Evolutionary conservation across 768 basidiomycete species (phyloP), one percentile per base, ranked within the genome.

Genomic region (Kwoniella europaea): DNA sequence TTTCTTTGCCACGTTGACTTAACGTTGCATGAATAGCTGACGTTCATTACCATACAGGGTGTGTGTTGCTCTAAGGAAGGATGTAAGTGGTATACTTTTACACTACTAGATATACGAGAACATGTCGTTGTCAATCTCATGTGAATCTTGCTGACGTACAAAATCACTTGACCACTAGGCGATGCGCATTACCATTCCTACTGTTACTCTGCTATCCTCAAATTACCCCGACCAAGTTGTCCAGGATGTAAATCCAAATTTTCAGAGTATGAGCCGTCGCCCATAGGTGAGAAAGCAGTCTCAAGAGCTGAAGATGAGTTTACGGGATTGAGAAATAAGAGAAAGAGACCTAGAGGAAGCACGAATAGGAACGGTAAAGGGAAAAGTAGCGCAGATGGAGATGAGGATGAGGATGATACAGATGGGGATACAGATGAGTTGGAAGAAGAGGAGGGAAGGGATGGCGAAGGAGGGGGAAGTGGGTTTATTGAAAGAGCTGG

Each of bases 211-310:
- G 29, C 63, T 3, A 35, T 78, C 20, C 16, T 59, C 10, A 62
- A 68, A 22, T 67, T 62, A 2, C 67, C 66, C 6, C 44, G 68
- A 50, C 63, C 70, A 1, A 29, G 57, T 42, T 82, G 82, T 70
- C 74, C 71, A 44, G 46, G 41, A 12, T 82, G 82, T 68, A 59
- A 70, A 16, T 55, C 24, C 3, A 55, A 69, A 20, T 78, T 77
- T 66, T 59, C 50, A 7, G 69, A 68, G 9, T 9, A 42, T 10
- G 53, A 63, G 9, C 71, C 72, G 2, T 71, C 60, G 35, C 72
- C 72, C 5, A 67, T 82, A 13, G 82, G 82, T 7, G 82, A 82
- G 62, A 76, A 75, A 55, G 70, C 82, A 0, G 76, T 77, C 9
- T 46, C 69, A 0, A 53, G 56, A 13, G 66, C 46, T 2, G 71